Conservation (phyloP, 2,329 filamentous ascomycete genomes). For the Fusarium sp. region DNA sequence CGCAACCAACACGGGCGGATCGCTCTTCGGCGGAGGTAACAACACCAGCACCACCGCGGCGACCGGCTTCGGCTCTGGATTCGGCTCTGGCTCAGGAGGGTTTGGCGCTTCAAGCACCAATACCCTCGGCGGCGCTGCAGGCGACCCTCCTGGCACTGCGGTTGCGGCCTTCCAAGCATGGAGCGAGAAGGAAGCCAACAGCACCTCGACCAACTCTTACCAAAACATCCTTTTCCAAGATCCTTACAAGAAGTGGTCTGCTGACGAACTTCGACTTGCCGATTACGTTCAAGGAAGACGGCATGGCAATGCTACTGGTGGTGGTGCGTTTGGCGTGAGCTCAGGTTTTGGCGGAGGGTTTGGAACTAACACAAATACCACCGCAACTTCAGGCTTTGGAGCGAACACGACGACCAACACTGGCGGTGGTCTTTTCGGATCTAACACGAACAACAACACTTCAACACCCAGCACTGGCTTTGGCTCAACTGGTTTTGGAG, state of each 20-base stretch:
- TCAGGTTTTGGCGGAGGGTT: constrained; percentile 66
- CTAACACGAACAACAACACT: constrained; percentile 48
- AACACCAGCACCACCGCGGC: constrained; percentile 46
- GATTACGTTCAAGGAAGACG: constrained; percentile 91
- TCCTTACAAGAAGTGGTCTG: constrained; percentile 88
- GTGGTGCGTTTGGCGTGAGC: constrained; percentile 82
- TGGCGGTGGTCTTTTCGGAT: constrained; percentile 54
- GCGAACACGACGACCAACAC: constrained; percentile 50
- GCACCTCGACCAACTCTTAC: constrained; percentile 70
- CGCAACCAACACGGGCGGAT: constrained; percentile 53
- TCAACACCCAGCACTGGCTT: constrained; percentile 35
- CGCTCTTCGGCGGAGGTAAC: constrained; percentile 60
- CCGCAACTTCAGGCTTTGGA: constrained; percentile 60
- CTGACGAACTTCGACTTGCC: constrained; percentile 83
- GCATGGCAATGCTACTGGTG: constrained; percentile 84
- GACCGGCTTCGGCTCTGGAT: constrained; percentile 54
- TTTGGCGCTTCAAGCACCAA: constrained; percentile 62
- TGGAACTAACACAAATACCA: constrained; percentile 50
- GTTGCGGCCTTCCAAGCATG: constrained; percentile 75
- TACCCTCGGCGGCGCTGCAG: constrained; percentile 61
- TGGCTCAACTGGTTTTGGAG: constrained; percentile 57
- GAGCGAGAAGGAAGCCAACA: constrained; percentile 78
- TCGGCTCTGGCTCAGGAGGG: constrained; percentile 53
- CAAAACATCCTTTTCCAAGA: constrained; percentile 84
- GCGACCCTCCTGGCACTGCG: constrained; percentile 76